Conservation (phyloP, 2,329 filamentous ascomycete genomes). For the Tolypocladium nubicola region DNA sequence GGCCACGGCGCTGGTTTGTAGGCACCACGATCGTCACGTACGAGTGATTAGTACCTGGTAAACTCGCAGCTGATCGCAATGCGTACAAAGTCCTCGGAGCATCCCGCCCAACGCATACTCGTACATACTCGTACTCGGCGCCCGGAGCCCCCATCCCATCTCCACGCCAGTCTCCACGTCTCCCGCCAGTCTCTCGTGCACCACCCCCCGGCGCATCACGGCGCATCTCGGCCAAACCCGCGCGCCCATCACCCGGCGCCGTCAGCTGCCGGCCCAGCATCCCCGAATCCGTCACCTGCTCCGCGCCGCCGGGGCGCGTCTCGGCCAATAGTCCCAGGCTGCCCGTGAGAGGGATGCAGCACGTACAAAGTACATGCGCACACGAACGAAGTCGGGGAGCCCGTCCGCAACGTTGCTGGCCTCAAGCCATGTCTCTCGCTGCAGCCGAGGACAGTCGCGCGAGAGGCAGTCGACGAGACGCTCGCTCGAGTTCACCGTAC, state of each 20-base stretch:
- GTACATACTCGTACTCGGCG: too few species aligned
- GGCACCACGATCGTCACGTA: too few species aligned
- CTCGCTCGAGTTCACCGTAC: neutral
- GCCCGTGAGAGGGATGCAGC: neutral
- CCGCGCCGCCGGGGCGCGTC: neutral
- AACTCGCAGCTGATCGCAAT: neutral
- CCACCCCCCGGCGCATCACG: neutral
- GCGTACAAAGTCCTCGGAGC: neutral
- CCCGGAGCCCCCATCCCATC: neutral
- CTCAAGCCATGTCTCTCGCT: neutral
- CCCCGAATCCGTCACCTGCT: neutral
- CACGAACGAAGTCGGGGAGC: neutral
- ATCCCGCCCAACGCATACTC: too few species aligned
- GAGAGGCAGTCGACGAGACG: neutral
- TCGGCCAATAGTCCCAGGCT: neutral
- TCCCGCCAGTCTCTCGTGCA: neutral
- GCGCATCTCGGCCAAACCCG: slow-evolving; percentile 1
- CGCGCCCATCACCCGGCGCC: neutral
- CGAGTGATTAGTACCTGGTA: too few species aligned
- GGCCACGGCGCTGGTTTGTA: too few species aligned
- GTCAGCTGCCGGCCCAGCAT: neutral
- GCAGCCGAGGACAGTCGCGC: neutral
- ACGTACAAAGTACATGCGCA: neutral
- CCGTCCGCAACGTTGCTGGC: neutral
- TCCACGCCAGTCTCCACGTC: neutral